Evolutionary conservation across 805 yeast species (phyloP), one percentile per base, ranked within the genome.

Genomic region (Kuraishia molischiana): DNA sequence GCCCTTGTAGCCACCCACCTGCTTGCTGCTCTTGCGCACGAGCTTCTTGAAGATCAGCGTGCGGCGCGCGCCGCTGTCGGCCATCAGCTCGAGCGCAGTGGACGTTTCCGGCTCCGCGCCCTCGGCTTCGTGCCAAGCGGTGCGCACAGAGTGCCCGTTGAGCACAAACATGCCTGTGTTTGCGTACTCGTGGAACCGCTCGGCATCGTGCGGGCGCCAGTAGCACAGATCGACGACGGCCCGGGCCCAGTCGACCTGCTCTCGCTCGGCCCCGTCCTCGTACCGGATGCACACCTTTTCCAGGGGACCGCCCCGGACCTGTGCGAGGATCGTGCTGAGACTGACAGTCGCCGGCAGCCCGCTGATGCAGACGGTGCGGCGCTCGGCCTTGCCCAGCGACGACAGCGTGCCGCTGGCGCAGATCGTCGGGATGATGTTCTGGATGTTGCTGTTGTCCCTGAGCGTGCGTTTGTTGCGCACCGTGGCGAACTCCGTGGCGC

Each of bases 291-390:
- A 59, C 4, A 79, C 47, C 36, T 64, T 67, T 43, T 79, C 85
- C 36, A 83, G 54, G 0, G 85, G 83, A 0, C 94, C 94, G 2
- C 92, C 89, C 45, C 66, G 61, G 0, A 80, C 59, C 38, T 74
- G 81, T 1, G 74, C 50, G 15, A 83, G 45, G 8, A 81, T 56
- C 29, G 74, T 61, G 18, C 62, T 62, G 6, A 77, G 44, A 6
- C 80, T 76, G 6, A 72, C 64, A 21, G 52, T 48, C 0, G 48
- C 41, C 6, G 48, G 52, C 9, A 57, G 48, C 32, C 44, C 44
- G 4, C 29, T 8, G 14, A 28, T 5, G 13, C 31, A 8, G 14
- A 28, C 31, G 8, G 13, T 14, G 13, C 31, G 6, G 26, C 11
- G n/a, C n/a, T n/a, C n/a, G n/a, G n/a, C n/a, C n/a, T n/a, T n/a